Base-by-base conservation (phyloP, 495 filamentous ascomycete species). In the Umbilicaria muhlenbergii region DNA sequence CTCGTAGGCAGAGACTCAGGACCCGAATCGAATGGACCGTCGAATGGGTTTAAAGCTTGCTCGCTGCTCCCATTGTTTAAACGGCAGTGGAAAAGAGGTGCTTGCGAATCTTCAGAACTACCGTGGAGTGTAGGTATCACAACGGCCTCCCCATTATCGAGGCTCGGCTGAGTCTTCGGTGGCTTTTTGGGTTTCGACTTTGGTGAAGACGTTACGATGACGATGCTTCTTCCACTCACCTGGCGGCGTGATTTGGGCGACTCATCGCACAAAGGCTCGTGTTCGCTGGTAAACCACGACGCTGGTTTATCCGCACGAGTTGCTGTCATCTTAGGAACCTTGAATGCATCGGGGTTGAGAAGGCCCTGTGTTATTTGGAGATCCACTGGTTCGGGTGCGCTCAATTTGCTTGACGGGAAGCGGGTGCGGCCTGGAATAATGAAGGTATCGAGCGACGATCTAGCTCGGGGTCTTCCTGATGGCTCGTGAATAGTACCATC, bases 1-100 rank as follows among this genome's bases (percentile, higher is more conserved):
- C 51, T 55, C n/a, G 52, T 55, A 32, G 47, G 31, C 17, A 51
- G 47, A 24, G 52, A 55, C 11, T 41, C 46, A 35, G 7, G 18
- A 14, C 5, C 31, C 15, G 33, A 44, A 17, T 51, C 48, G 17
- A 39, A 17, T 12, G 48, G 14, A 11, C 48, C 48, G 34, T 51
- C 48, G 10, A 47, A 48, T 8, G 44, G 24, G 8, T 28, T 28
- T 6, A 28, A 10, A 5, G 6, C 24, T 28, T 28, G 24, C 24
- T 28, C 24, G 8, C 24, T 28, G 24, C 24, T 4, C 3, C 24
- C 24, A 28, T 6, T 28, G 24, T 28, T 28, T 6, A 28, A 28
- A 6, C 24, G 24, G 1, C 8, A 10, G 24, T 4, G 24, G 24
- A 28, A 28, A 10, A 28, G 24, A 7, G 24, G 24, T 28, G 3